These are phyloP conservation scores for Sarocladium strictum DNA, from an alignment of 2,329 filamentous ascomycete genomes.

Conservation along the genomic window DNA sequence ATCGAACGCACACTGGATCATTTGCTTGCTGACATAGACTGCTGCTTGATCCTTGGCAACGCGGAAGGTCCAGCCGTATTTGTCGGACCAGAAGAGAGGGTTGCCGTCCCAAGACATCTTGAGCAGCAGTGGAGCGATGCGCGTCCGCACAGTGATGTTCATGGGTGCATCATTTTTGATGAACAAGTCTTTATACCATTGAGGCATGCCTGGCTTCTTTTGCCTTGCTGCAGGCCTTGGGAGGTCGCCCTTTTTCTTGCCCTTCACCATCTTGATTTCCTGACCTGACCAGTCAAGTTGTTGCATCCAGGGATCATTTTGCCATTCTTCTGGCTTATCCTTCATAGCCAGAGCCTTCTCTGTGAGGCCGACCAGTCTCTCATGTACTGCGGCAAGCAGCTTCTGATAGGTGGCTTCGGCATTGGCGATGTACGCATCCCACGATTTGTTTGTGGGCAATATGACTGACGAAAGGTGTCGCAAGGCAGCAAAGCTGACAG, in stretches of 20 bases:
- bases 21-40: slow-evolving; percentile 64
- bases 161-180: slow-evolving; percentile 62
- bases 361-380: slow-evolving; percentile 66
- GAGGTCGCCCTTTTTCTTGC: slow-evolving; percentile 78
- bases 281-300: slow-evolving; percentile 96
- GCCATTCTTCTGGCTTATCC: slow-evolving; percentile 60
- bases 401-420: slow-evolving; percentile 79
- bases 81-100: slow-evolving; percentile 88
- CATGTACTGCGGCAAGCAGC: slow-evolving; percentile 70
- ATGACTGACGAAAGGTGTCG: slow-evolving; percentile 92
- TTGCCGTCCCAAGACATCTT: slow-evolving; percentile 83
- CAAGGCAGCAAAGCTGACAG: slow-evolving; percentile 91
- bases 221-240: slow-evolving; percentile 74
- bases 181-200: slow-evolving; percentile 94
- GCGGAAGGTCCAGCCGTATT: slow-evolving; percentile 87
- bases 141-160: slow-evolving; percentile 75
- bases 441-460: slow-evolving; percentile 79
- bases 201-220: slow-evolving; percentile 90
- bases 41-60: slow-evolving; percentile 57
- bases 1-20: slow-evolving; percentile 73
- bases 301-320: slow-evolving; percentile 79
- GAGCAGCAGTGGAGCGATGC: slow-evolving; percentile 79
- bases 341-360: slow-evolving; percentile 74
- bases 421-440: slow-evolving; percentile 78
- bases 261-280: slow-evolving; percentile 84